Base-by-base conservation (phyloP, 306 rosid genomes). In the Quercus aquifolioides region DNA sequence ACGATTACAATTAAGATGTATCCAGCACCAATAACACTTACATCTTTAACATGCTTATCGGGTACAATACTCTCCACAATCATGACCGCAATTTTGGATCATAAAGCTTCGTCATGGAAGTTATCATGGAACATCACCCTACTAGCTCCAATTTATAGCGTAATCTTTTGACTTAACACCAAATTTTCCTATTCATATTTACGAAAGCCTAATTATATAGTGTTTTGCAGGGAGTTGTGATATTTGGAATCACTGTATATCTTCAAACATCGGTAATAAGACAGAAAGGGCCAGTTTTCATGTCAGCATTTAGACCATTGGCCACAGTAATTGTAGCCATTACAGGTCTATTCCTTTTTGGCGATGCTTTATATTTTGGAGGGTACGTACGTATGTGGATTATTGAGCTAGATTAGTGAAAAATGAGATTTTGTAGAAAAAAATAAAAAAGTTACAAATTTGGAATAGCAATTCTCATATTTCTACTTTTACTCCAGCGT, bases 241-340 rank as follows among this genome's bases (percentile, higher is more conserved):
- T 75, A 17, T 75, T 9, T 30, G 86, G 71, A 18, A 43, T 75
- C 5, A 62, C 67, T 1, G 1, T 6, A 3, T 83, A 79, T 41
- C 14, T 63, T 33, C 81, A 70, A 57, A 79, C 46, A 15, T 7
- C 79, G n/a, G 81, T 41, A 5, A 35, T 63, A 4, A 19, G 31
- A 52, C 62, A 26, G 31, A 79, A 64, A 79, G 86, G 86, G 15
- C 81, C 84, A 70, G 83, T 83, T 54, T 83, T 83, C 55, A 23
- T 71, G 49, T 71, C 78, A 18, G 81, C 84, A 15, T 83, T 79
- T 62, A 64, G 81, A 51, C 86, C 84, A 15, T 7, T 79, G 8
- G 0, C 63, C 21, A 75, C 84, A 0, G 3, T 83, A 10, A 11
- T 62, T 51, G 81, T 65, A 11, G 75, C 78, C 51, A 55, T 79